Percentiles rank a stretch among this genome's conserved stretches.
phyloP scores from a whole-genome alignment of 495 filamentous ascomycete species.

The Penicillium coprophilum region DNA sequence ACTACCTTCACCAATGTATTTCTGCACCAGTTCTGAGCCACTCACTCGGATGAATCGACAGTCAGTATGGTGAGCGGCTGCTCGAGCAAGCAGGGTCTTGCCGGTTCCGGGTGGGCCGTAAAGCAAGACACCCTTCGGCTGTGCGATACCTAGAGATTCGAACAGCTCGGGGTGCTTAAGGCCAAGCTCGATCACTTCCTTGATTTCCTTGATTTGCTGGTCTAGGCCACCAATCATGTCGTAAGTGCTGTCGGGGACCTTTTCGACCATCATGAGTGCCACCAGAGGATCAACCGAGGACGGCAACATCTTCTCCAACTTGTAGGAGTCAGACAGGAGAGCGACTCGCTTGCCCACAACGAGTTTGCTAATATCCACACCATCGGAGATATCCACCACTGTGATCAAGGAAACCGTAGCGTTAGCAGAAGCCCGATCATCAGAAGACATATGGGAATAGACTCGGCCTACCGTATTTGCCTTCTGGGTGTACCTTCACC shows the following conservation, averaged over 20 bases:
- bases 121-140: conserved; percentile 94
- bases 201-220: conserved; percentile 99
- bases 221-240: conserved; percentile 99
- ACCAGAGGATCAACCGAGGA: conserved; percentile 97
- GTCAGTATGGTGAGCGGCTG: conserved; percentile 96
- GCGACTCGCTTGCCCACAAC: conserved; percentile 97
- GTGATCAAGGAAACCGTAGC: conserved; percentile 15
- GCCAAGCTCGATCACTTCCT: conserved; percentile 98
- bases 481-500: conserved; percentile 98
- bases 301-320: conserved; percentile 96
- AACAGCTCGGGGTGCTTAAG: conserved; percentile 98
- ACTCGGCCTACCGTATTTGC: conserved; percentile 86
- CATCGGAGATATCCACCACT: conserved; percentile 97
- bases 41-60: conserved; percentile 98
- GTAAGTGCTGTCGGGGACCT: conserved; percentile 99
- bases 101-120: conserved; percentile 97
- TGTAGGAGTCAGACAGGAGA: conserved; percentile 92
- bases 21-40: conserved; percentile 94
- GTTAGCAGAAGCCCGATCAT: conserved; percentile 13
- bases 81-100: conserved; percentile 93
- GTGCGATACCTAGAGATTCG: conserved; percentile 96
- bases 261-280: conserved; percentile 99
- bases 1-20: conserved; percentile 98
- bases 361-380: conserved; percentile 91
- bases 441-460: background rate